phyloP scores from a whole-genome alignment of 306 rosid genomes.

The cucumber (Cucumis sativus) region Cucumber_9930_V3 NC_026660.2:25452001-25452500 shows the following conservation, averaged over 20 bases:
- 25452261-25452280: background rate
- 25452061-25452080: constrained; percentile 19
- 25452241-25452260: background rate
- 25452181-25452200: constrained; percentile 92
- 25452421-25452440: background rate
- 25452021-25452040: constrained; percentile 65
- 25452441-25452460: background rate
- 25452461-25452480: background rate
- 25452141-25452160: constrained; percentile 52
- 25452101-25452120: constrained; percentile 19
- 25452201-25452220: constrained; percentile 81
- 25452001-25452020: constrained; percentile 64
- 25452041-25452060: constrained; percentile 20
- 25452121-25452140: constrained; percentile 62
- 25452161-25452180: constrained; percentile 79
- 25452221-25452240: background rate
- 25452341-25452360: background rate
- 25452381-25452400: background rate
- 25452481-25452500: background rate
- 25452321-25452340: background rate
- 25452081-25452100: background rate
- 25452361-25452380: background rate
- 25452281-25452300: background rate
- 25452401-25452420: background rate
- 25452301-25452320: background rate